Percentiles rank a stretch among this genome's conserved stretches.
These are phyloP conservation scores for Hemerocallis citrina DNA, from an alignment of 106 monocot species.

Conservation along the genomic window DNA sequence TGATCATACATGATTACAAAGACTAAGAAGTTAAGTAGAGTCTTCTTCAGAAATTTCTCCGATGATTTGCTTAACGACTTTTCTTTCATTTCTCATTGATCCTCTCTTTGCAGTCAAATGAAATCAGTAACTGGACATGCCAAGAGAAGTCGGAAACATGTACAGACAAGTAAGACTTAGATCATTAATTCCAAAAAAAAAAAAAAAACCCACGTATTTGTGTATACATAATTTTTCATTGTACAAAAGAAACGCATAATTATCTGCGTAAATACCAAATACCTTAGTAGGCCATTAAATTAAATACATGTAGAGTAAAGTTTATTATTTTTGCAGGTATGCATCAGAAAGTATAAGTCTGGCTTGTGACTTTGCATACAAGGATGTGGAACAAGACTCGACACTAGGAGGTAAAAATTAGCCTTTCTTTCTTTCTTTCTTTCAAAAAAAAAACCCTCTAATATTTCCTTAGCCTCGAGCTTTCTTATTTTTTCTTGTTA, in stretches of 20 bases:
- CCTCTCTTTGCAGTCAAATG: constrained; percentile 30
- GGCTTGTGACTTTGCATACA: constrained; percentile 83
- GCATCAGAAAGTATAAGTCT: constrained; percentile 67
- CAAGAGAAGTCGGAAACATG: constrained; percentile 35
- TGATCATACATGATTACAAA: neutral
- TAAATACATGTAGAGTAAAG: neutral
- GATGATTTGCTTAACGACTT: neutral
- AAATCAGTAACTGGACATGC: constrained; percentile 63
- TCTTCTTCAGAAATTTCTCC: constrained; percentile 5
- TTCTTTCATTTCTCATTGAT: neutral
- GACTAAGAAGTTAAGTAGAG: neutral
- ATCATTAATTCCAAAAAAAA: neutral
- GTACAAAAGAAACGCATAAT: too few relatives aligned
- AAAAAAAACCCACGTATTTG: neutral
- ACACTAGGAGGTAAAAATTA: constrained; percentile 75
- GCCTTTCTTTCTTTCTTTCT: too few relatives aligned
- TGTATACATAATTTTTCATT: neutral
- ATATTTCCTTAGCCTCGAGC: too few relatives aligned
- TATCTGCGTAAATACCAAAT: too few relatives aligned
- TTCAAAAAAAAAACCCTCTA: too few relatives aligned
- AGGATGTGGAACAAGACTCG: constrained; percentile 67
- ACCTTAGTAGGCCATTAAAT: neutral
- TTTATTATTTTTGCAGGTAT: constrained; percentile 37
- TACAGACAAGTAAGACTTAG: constrained; percentile 44
- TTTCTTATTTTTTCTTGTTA: too few relatives aligned